Conservation (phyloP, 495 filamentous ascomycete genomes). For the Penicillium arizonense region DNA sequence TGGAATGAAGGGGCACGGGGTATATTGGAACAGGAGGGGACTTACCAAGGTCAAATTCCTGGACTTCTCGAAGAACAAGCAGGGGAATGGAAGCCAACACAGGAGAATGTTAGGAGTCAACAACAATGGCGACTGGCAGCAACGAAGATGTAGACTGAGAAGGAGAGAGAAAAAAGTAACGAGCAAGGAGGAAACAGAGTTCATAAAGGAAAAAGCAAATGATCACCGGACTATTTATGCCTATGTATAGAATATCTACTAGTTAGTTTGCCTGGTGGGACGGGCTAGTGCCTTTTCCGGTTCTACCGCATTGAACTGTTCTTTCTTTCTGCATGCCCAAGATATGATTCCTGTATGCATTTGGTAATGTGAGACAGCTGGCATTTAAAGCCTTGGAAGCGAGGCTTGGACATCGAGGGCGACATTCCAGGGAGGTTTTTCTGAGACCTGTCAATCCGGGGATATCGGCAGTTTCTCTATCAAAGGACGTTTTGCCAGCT, state of each 20-base stretch:
- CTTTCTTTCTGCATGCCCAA: background rate
- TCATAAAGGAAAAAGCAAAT: slow-evolving; percentile 6
- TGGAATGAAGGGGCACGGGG: slow-evolving; percentile 20
- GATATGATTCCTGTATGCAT: background rate
- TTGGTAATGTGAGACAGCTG: background rate
- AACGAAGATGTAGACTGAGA: slow-evolving; percentile 7
- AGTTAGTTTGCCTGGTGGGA: slow-evolving; percentile 9
- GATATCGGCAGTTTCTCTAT: background rate
- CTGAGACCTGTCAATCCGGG: slow-evolving; percentile 20
- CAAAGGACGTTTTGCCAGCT: background rate
- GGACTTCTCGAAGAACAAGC: slow-evolving; percentile 4
- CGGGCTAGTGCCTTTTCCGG: slow-evolving; percentile 1
- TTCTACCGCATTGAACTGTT: background rate
- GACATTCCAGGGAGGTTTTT: too few species aligned
- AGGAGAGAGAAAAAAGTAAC: slow-evolving; percentile 7
- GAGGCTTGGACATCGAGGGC: background rate
- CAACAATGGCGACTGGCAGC: slow-evolving; percentile 8
- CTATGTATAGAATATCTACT: slow-evolving; percentile 9
- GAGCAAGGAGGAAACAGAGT: slow-evolving; percentile 10
- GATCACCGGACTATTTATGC: slow-evolving; percentile 1
- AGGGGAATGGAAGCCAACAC: background rate
- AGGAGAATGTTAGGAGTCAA: slow-evolving; percentile 7
- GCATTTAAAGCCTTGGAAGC: background rate
- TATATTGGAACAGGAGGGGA: background rate
- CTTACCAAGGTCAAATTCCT: slow-evolving; percentile 11